Evolutionary conservation across 2,329 filamentous ascomycete species (phyloP), one percentile per base, ranked within the genome.

Genomic region (Arthrobotrys sphaeroides): DNA sequence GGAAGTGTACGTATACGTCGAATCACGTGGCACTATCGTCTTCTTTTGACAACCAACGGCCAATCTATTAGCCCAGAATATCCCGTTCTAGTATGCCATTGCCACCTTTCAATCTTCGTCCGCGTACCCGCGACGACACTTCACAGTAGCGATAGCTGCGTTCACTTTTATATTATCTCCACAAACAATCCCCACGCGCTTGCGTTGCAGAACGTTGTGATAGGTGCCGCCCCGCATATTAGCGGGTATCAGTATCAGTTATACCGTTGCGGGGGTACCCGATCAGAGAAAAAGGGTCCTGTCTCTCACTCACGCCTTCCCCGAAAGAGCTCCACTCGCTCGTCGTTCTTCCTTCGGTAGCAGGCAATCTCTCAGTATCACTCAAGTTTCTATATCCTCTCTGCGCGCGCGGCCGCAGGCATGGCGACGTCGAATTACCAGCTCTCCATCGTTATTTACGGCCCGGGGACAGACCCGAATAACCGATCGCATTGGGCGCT

Each of bases 401-500:
- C 9, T 24, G 10, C 16, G 22, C 16, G 47, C n/a, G n/a, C n/a
- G 24, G 18, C 13, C 51, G 31, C 51, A 31, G 31, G 38, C 31
- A 66, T 66, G n/a, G n/a, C n/a, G n/a, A n/a, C n/a, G 62, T 36
- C 36, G 26, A 43, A 49, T 38, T 66, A 66, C 47, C 45, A 66
- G 20, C 62, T 66, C 22, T 24, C 40, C 22, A 66, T 66, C 36
- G 49, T 66, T 16, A 45, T 66, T 51, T 66, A 40, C 45, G 62
- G 62, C 18, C 45, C 45, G 22, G 64, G 64, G 3, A 53, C 42
- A 13, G 49, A 59, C 26, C 49, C 51, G 20, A 45, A 57, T n/a
- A 57, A 57, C 16, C 64, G 64, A 38, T 67, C 64, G 20, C 64
- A 67, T 36, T 67, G 64, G 64, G 49, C 64, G 20, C 53, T 67